Conservation (phyloP, 129 eudicot genomes). For the Mikania micrantha region DNA sequence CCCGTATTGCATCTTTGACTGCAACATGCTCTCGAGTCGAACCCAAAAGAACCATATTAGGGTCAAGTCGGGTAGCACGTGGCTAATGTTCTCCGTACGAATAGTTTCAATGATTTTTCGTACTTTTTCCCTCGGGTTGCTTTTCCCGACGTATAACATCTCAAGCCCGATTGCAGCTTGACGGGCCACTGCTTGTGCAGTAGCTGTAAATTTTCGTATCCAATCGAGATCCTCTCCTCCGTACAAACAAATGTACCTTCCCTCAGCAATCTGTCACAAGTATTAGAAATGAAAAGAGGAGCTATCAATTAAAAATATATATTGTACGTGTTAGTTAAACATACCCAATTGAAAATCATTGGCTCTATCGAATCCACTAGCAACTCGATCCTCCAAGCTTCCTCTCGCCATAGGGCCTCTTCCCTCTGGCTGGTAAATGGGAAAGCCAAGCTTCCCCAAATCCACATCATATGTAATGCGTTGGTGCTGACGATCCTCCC, state of each 20-base stretch:
- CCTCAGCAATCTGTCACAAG: slow-evolving; percentile 29
- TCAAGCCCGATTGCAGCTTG: slow-evolving; percentile 43
- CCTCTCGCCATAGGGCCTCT: slow-evolving; percentile 65
- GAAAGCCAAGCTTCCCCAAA: slow-evolving; percentile 82
- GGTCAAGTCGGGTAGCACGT: slow-evolving; percentile 43
- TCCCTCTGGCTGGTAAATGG: slow-evolving; percentile 65
- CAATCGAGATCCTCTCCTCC: slow-evolving; percentile 89
- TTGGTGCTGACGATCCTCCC: slow-evolving; percentile 61
- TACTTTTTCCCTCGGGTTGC: slow-evolving; percentile 73
- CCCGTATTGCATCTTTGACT: slow-evolving; percentile 59
- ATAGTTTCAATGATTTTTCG: slow-evolving; percentile 39
- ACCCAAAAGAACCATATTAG: slow-evolving; percentile 85
- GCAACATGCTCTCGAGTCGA: slow-evolving; percentile 76
- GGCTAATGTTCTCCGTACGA: slow-evolving; percentile 39
- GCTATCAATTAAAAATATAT: not conserved
- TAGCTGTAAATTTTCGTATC: slow-evolving; percentile 58
- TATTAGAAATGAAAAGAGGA: not conserved
- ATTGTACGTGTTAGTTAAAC: not conserved
- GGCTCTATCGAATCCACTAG: slow-evolving; percentile 75
- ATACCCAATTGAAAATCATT: slow-evolving; percentile 54
- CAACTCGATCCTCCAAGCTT: slow-evolving; percentile 66
- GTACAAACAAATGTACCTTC: slow-evolving; percentile 62
- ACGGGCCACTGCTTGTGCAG: slow-evolving; percentile 36
- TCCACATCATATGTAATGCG: slow-evolving; percentile 86
- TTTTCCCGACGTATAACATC: slow-evolving; percentile 88